Base-by-base conservation (phyloP, 1,139 yeast genomes). In the Yamadazyma aaseri region DNA sequence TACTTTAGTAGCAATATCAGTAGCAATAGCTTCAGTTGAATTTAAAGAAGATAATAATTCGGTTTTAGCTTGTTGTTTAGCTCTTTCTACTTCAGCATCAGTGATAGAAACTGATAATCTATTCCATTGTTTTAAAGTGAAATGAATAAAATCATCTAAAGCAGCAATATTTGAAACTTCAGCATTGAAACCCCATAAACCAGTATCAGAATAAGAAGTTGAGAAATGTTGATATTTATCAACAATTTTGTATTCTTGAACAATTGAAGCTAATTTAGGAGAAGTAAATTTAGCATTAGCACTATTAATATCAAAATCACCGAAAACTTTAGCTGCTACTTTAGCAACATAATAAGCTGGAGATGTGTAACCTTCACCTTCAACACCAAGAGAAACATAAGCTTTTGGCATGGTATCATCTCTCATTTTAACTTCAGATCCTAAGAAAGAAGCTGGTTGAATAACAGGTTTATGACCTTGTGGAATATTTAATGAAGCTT, bases 341-440 rank as follows among this genome's bases (percentile, higher is more conserved):
- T 81, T 65, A 45, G 90, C 81, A 42, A 77, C 75, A 62, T 73
- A 74, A 67, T 71, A 81, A 52, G 81, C 75, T 47, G 83, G 79
- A 37, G 90, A 79, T 44, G 55, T 56, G 32, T 72, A 43, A 32
- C 81, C 69, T 63, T 82, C 90, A 66, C 87, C 87, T 54, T 77
- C 73, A 40, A 73, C 90, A 40, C 86, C 87, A 50, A 85, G 70
- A 39, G 89, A 65, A 50, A 83, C 71, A 72, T 82, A 81, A 40
- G 92, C 92, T 60, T 79, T 76, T 58, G 90, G 86, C 59, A 81
- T 60, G 49, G 89, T 84, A 63, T 85, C 95, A 57, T 85, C 95
- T 79, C 95, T 82, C 71, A 83, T 68, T 75, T 89, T 80, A 48
- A 83, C 80, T 62, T 85, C 94, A 35, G 92, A 83, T 56, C 95